Base-by-base conservation (phyloP, 1,139 yeast genomes). In the Casaregolazyma suthepensis region DNA sequence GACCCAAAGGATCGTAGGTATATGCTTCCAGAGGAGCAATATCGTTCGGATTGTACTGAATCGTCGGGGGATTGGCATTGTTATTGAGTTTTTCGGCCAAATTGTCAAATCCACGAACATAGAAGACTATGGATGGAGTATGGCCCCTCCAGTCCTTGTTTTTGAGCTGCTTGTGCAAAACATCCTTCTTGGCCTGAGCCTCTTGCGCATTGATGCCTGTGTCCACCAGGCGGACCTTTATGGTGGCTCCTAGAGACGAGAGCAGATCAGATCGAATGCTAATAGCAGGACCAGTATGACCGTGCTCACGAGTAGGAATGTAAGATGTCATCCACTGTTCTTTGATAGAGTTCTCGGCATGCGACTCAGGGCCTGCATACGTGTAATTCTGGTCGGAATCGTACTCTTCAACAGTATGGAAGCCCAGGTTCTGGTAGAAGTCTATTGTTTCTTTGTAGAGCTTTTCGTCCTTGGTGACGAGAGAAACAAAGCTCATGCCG, bases 1-100 rank as follows among this genome's bases (percentile, higher is more conserved):
- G 75, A 40, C 87, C 87, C 59, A 81, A 70, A 3, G 89, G 89
- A 64, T 83, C 88, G 31, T 80, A 62, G 13, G 79, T 72, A 66
- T 78, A 80, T 18, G 80, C 77, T 62, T 72, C 74, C 18, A 63
- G 57, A 13, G 77, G 74, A 13, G 65, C 63, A 20, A 66, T 65
- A 15, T 64, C 66, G 23, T 64, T 65, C 3, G 77, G 76, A 12
- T 48, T 43, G 23, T 19, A 47, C 20, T 52, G 54, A 17, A 52
- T 45, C 17, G 29, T 44, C n/a, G 43, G 40, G 15, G 43, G 26
- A 13, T 43, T 18, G 10, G 17, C 22, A 52, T 67, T 59, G 20
- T 51, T 44, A 13, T 52, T 47, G 19, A 60, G 49, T 17, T 49
- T 51, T 29, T 52, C 59, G 18, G 55, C 46, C 17, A 58, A 58